Percentiles rank a stretch among this genome's conserved stretches.
These are phyloP conservation scores for Teunomyces stri DNA, from an alignment of 805 yeast species.

Conservation along the genomic window DNA sequence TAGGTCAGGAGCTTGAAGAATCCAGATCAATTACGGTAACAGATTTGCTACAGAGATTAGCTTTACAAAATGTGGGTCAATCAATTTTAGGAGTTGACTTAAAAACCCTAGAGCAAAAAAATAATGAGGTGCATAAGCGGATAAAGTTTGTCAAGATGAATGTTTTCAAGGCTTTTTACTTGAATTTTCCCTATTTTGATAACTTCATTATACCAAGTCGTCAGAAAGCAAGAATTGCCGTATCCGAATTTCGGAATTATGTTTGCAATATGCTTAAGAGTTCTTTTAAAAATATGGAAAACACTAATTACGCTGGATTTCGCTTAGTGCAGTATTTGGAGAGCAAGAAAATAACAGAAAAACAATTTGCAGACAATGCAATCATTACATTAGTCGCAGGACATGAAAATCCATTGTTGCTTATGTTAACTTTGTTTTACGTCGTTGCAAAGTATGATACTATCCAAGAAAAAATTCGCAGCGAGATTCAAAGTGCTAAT, in stretches of 20 bases:
- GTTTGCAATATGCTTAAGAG: conserved; percentile 33
- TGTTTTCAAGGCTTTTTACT: conserved; percentile 52
- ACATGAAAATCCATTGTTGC: conserved; percentile 59
- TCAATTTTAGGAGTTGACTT: conserved; percentile 51
- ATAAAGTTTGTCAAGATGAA: conserved; percentile 47
- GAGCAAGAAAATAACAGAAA: conserved; percentile 34
- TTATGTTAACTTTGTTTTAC: conserved; percentile 47
- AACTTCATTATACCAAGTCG: conserved; percentile 48
- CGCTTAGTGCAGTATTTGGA: conserved; percentile 38
- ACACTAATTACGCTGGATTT: conserved; percentile 38
- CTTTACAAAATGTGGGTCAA: conserved; percentile 50
- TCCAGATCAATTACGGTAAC: conserved; percentile 21
- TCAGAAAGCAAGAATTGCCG: conserved; percentile 41
- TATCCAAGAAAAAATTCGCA: conserved; percentile 31
- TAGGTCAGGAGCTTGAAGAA: conserved; percentile 1
- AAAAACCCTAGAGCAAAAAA: conserved; percentile 30
- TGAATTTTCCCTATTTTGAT: conserved; percentile 58
- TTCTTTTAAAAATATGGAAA: conserved; percentile 7
- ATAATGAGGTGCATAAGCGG: conserved; percentile 34
- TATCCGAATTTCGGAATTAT: conserved; percentile 37
- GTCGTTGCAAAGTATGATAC: conserved; percentile 42
- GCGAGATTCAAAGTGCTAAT: conserved; percentile 8
- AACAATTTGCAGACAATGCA: conserved; percentile 53
- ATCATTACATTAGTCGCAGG: conserved; percentile 59
- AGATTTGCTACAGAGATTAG: conserved; percentile 45